Evolutionary conservation across 495 filamentous ascomycete species (phyloP).

Genomic region (Acidomyces sp.): DNA sequence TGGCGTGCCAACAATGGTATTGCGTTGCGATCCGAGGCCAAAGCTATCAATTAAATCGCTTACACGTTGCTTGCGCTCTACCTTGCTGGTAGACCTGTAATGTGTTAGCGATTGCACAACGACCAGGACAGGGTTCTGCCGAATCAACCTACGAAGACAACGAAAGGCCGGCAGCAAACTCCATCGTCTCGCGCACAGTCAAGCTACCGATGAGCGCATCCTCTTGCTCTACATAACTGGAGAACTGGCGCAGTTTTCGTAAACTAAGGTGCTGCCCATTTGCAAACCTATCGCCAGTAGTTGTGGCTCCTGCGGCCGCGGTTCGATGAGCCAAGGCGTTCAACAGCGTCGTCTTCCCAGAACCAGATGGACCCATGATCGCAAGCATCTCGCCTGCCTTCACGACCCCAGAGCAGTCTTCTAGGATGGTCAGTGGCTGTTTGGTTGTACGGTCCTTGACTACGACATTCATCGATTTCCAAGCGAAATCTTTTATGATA

Average conservation of each 20-base stretch:
- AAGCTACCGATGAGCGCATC: constrained; percentile 64
- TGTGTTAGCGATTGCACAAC: no score
- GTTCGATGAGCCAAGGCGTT: constrained; percentile 52
- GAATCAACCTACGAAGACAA: constrained; percentile 22
- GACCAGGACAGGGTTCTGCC: no score
- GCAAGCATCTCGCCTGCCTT: constrained; percentile 54
- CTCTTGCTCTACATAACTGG: constrained; percentile 67
- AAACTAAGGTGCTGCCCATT: constrained; percentile 37
- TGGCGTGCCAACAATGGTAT: constrained; percentile 58
- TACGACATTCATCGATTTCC: constrained; percentile 46
- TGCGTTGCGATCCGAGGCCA: constrained; percentile 46
- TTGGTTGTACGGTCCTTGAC: constrained; percentile 54
- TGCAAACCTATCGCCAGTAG: constrained; percentile 36
- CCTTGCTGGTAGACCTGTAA: constrained; percentile 30
- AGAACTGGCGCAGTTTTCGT: constrained; percentile 36
- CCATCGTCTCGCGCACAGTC: constrained; percentile 59
- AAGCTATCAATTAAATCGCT: constrained; percentile 43
- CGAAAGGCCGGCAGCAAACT: constrained; percentile 47
- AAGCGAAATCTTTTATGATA: constrained; percentile 35
- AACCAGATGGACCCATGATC: constrained; percentile 57
- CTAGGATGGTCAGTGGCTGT: constrained; percentile 38
- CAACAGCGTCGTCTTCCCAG: constrained; percentile 64
- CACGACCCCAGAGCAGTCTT: constrained; percentile 36
- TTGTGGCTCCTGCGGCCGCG: constrained; percentile 33
- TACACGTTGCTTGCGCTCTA: constrained; percentile 38